A percentile compares a stretch with the other conserved stretches of the same genome.
Conservation (phyloP, 352 stramenopile species). For the Phytophthora podocarpi region DNA sequence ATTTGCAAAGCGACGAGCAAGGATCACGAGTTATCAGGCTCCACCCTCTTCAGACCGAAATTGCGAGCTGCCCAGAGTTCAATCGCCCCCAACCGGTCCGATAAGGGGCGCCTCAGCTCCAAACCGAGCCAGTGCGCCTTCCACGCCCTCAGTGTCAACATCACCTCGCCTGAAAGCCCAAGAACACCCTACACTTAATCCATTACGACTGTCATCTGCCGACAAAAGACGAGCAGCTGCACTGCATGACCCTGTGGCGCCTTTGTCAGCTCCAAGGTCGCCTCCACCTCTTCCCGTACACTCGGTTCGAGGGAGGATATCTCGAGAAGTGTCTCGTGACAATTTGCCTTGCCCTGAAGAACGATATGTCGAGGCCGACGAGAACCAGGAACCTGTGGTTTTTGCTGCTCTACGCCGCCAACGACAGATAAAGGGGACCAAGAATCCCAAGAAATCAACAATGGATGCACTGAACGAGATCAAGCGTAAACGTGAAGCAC, state of each 20-base stretch:
- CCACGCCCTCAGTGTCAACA: conserved; percentile 5
- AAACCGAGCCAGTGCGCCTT: too few relatives aligned
- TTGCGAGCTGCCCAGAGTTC: not conserved
- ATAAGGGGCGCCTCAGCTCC: too few relatives aligned
- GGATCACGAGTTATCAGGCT: conserved; percentile 8
- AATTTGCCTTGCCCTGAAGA: conserved; percentile 11
- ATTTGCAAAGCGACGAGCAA: conserved; percentile 58
- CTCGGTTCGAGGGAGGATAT: not conserved
- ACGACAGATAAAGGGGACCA: conserved; percentile 21
- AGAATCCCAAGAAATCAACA: conserved; percentile 47
- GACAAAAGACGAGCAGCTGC: conserved; percentile 19
- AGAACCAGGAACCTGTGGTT: conserved; percentile 6
- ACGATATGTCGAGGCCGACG: not conserved
- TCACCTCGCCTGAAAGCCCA: conserved; percentile 11
- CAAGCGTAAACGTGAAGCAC: conserved; percentile 69
- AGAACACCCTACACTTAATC: conserved; percentile 17
- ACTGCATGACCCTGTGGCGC: conserved; percentile 12
- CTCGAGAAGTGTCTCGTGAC: conserved; percentile 10
- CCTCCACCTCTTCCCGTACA: conserved; percentile 5
- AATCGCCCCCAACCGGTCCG: not conserved
- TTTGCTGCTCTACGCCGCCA: conserved; percentile 2
- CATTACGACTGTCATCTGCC: conserved; percentile 27
- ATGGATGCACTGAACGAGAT: conserved; percentile 68
- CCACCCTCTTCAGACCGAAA: not conserved
- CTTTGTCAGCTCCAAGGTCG: conserved; percentile 7